Conservation (phyloP, 306 rosid genomes). For the Quercus rubra region DNA sequence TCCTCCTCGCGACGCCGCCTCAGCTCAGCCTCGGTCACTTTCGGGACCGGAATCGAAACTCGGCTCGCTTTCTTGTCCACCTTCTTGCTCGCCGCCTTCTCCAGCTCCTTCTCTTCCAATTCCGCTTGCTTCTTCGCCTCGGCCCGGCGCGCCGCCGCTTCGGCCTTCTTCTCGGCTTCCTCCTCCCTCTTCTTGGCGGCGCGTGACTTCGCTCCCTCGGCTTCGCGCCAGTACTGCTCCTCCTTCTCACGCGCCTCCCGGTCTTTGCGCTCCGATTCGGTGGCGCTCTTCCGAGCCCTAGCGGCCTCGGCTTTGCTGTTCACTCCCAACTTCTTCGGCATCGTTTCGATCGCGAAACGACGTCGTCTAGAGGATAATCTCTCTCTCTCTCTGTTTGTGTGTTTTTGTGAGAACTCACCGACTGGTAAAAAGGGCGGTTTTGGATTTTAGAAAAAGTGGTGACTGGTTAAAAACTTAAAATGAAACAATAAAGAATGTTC, state of each 20-base stretch:
- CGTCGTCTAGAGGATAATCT: slow-evolving; percentile 3
- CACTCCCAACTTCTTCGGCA: slow-evolving; percentile 96
- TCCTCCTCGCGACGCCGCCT: slow-evolving; percentile 61
- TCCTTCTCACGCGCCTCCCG: slow-evolving; percentile 63
- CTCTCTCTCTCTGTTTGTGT: neutral
- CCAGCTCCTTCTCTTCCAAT: slow-evolving; percentile 86
- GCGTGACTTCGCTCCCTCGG: slow-evolving; percentile 86
- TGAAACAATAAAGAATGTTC: no score
- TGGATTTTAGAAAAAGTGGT: neutral
- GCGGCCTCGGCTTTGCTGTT: slow-evolving; percentile 92
- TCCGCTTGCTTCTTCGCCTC: slow-evolving; percentile 92
- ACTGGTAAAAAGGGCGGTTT: neutral
- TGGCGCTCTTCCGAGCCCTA: slow-evolving; percentile 71
- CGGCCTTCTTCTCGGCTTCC: slow-evolving; percentile 86
- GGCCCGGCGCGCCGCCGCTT: slow-evolving; percentile 65
- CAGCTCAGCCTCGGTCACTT: slow-evolving; percentile 86
- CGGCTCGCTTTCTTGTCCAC: slow-evolving; percentile 80
- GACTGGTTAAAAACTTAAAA: no score
- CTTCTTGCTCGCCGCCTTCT: slow-evolving; percentile 58
- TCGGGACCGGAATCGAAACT: slow-evolving; percentile 76
- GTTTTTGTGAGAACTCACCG: neutral
- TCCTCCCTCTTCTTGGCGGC: slow-evolving; percentile 91
- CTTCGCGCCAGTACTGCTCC: slow-evolving; percentile 82
- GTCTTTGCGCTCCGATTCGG: slow-evolving; percentile 73
- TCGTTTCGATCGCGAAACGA: slow-evolving; percentile 9